phyloP scores from a whole-genome alignment of 1,284 basidiomycete species.

The Pseudozyma tsukubaensis region DNA sequence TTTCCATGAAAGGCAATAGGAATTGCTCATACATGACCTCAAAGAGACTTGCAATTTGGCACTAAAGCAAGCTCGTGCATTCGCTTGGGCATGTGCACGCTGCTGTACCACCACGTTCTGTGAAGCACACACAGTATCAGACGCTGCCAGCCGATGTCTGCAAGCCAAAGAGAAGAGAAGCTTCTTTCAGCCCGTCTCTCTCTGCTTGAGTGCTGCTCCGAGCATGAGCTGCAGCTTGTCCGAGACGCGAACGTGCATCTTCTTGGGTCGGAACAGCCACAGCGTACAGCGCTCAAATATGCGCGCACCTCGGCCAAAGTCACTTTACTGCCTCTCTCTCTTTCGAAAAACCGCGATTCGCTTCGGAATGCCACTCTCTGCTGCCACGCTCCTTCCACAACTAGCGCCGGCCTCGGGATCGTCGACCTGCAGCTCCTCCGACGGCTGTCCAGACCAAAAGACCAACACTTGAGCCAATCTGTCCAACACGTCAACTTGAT shows the following conservation, averaged over 20 bases:
- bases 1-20: not conserved
- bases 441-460: constrained; percentile 3
- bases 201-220: not conserved
- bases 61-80: not conserved
- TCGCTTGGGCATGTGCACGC: not conserved
- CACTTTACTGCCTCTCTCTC: too few species aligned
- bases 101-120: too few species aligned
- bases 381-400: not conserved
- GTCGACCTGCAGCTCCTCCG: constrained; percentile 21
- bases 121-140: too few species aligned
- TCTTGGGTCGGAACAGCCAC: not conserved
- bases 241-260: not conserved
- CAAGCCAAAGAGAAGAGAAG: too few species aligned
- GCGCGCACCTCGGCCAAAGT: not conserved
- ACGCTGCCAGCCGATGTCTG: too few species aligned
- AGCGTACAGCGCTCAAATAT: not conserved
- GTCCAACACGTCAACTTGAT: not conserved
- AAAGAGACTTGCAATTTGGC: not conserved
- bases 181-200: not conserved
- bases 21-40: not conserved
- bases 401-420: constrained; percentile 15
- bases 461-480: not conserved
- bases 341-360: too few species aligned
- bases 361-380: too few species aligned
- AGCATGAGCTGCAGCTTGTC: constrained; percentile 2